Evolutionary conservation across 345 rosid genomes (phyloP), one percentile per base, ranked within the genome.

Genomic region (Acer negundo): DNA sequence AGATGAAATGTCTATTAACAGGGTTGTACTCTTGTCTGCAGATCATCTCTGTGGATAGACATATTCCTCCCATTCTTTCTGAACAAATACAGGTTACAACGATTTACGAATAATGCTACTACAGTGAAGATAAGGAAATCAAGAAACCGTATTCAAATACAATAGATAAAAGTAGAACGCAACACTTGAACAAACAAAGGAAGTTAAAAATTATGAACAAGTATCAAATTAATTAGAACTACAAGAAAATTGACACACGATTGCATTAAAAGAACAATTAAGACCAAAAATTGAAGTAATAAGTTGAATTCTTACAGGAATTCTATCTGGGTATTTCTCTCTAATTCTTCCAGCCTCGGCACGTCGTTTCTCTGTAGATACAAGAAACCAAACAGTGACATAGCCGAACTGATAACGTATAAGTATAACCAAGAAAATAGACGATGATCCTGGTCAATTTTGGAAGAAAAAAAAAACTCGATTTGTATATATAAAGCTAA

Each of bases 271-370:
- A 58, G 40, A 58, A 70, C 6, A 16, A 58, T 5, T 35, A 38
- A 56, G 13, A 72, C 12, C 12, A 42, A 63, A 47, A 24, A 49
- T n/a, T 44, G 49, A 44, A 26, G 65, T 6, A 19, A 69, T 7
- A 28, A 19, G 47, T 11, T 22, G 3, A 49, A 73, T 63, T 61
- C 86, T 82, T 77, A 90, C 97, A 19, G 97, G 97, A 81, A 92
- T 85, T 75, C 97, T 86, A 64, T 89, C 94, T 4, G 97, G 88
- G 72, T 90, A 92, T 51, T 90, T 92, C 74, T 82, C 94, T 78
- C 85, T 89, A 69, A 92, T 92, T 84, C 94, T 87, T 53, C 82
- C 87, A 73, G 94, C 90, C 83, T 92, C 97, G 31, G 92, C 90
- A 11, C 84, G 86, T 59, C 97, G 88, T 85, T 90, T 90, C 63